Base-by-base conservation (phyloP, 495 filamentous ascomycete genomes). In the Aspergillus leporis region DNA sequence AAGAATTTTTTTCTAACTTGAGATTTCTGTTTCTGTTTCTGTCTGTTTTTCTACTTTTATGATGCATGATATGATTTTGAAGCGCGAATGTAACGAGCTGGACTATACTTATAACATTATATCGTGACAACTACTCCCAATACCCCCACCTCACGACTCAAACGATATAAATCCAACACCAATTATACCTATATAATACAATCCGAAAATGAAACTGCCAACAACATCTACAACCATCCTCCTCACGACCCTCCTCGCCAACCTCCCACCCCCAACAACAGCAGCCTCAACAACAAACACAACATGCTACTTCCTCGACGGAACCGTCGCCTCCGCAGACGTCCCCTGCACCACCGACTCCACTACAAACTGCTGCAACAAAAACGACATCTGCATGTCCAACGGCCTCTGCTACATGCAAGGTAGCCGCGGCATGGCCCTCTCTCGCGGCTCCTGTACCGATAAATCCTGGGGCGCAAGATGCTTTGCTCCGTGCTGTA, bases 371-470 rank as follows among this genome's bases (percentile, higher is more conserved):
- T 61, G 60, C 54, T 57, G 60, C 50, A 51, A 61, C 32, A 34
- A 7, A 2, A 25, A 34, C 14, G 60, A 61, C 45, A 38, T 61
- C 16, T 61, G 60, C 40, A 10, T 61, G 21, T 53, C 54, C 22
- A 53, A 61, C 25, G 60, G 60, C 1, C 50, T 61, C 0, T 61
- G 60, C 49, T 61, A 53, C 25, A 40, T 53, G 22, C 60, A 61
- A 22, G 50, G 54, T 0, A 10, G n/a, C 14, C 49, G 49, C 8
- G 49, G 53, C 16, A 38, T 51, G 21, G 48, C 14, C 8, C 48
- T 51, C 18, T 51, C 48, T 10, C 48, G 23, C 12, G 48, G 25
- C 8, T 28, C 21, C 9, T 30, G 48, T 18, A 51, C 48, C 8
- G 48, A 51, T 18, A 28, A 32, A 28, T 30, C 16, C 25, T 51